A percentile compares a stretch with the other conserved stretches of the same genome.
These are phyloP conservation scores for Trichocladium antarcticum DNA, from an alignment of 495 filamentous ascomycete genomes.

Conservation along the genomic window DNA sequence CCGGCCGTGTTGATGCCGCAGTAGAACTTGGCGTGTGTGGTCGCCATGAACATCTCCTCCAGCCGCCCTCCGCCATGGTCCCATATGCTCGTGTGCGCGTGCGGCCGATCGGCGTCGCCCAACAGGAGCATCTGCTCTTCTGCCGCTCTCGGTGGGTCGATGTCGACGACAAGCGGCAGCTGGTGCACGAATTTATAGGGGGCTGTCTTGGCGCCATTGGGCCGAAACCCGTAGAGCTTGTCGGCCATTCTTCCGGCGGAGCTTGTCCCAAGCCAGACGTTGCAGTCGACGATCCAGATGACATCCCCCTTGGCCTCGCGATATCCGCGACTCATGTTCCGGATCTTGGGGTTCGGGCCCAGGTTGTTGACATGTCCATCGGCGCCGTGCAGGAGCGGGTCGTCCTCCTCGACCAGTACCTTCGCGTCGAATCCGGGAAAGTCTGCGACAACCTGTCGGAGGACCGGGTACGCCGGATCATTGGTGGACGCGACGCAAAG, in stretches of 20 bases:
- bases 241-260: slow-evolving; percentile 81
- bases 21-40: slow-evolving; percentile 96
- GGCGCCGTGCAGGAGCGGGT: slow-evolving; percentile 54
- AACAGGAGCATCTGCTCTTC: slow-evolving; percentile 14
- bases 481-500: slow-evolving; percentile 68
- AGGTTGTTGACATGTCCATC: slow-evolving; percentile 46
- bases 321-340: slow-evolving; percentile 91
- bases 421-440: slow-evolving; percentile 63
- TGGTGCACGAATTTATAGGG: slow-evolving; percentile 96
- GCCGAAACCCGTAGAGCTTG: slow-evolving; percentile 57
- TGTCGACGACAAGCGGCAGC: slow-evolving; percentile 75
- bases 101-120: not conserved
- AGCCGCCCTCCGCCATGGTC: slow-evolving; percentile 68
- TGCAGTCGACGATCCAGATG: slow-evolving; percentile 93
- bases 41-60: slow-evolving; percentile 89
- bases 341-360: slow-evolving; percentile 95
- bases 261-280: slow-evolving; percentile 78
- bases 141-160: slow-evolving; percentile 32
- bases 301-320: slow-evolving; percentile 88
- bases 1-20: slow-evolving; percentile 89
- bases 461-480: slow-evolving; percentile 68
- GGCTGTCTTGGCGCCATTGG: slow-evolving; percentile 30
- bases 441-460: slow-evolving; percentile 58
- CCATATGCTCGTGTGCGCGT: slow-evolving; percentile 11
- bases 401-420: slow-evolving; percentile 78